Conservation (phyloP, 1,284 basidiomycete genomes). For the Moniliophthora roreri region DNA sequence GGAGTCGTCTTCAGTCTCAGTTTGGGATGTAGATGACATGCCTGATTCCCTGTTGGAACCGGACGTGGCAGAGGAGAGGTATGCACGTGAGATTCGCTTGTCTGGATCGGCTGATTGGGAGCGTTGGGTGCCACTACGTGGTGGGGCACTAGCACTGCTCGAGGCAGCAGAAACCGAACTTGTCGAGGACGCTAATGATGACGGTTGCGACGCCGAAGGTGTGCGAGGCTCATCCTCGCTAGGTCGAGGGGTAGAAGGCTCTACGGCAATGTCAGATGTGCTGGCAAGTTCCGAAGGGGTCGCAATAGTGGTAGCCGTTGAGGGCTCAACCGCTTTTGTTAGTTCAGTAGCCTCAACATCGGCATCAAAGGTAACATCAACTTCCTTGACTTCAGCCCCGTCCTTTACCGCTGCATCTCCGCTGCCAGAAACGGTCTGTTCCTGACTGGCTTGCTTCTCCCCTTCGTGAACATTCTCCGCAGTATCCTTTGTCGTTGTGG, state of each 20-base stretch:
- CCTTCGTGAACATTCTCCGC: slow-evolving; percentile 29
- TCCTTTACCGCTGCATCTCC: slow-evolving; percentile 19
- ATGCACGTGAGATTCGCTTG: slow-evolving; percentile 56
- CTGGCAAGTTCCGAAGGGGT: slow-evolving; percentile 7
- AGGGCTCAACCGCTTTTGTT: background rate
- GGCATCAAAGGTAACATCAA: background rate
- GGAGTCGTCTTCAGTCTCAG: slow-evolving; percentile 56
- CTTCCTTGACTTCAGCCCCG: slow-evolving; percentile 9
- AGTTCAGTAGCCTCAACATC: background rate
- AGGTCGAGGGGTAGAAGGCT: slow-evolving; percentile 14
- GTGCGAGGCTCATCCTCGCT: slow-evolving; percentile 25
- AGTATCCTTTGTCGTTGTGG: background rate
- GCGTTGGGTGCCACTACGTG: slow-evolving; percentile 52
- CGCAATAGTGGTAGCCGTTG: slow-evolving; percentile 9
- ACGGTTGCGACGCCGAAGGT: slow-evolving; percentile 17
- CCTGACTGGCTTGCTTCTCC: slow-evolving; percentile 21
- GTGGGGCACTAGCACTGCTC: background rate
- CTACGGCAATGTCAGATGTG: slow-evolving; percentile 10
- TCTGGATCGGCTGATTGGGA: slow-evolving; percentile 78
- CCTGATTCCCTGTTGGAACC: slow-evolving; percentile 22
- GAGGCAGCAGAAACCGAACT: background rate
- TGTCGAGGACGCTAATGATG: slow-evolving; percentile 10
- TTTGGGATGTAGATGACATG: slow-evolving; percentile 40
- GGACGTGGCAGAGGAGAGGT: slow-evolving; percentile 38
- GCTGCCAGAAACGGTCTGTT: slow-evolving; percentile 9